phyloP scores from a whole-genome alignment of 169 alveolate species.

The Eimeria sp. region DNA sequence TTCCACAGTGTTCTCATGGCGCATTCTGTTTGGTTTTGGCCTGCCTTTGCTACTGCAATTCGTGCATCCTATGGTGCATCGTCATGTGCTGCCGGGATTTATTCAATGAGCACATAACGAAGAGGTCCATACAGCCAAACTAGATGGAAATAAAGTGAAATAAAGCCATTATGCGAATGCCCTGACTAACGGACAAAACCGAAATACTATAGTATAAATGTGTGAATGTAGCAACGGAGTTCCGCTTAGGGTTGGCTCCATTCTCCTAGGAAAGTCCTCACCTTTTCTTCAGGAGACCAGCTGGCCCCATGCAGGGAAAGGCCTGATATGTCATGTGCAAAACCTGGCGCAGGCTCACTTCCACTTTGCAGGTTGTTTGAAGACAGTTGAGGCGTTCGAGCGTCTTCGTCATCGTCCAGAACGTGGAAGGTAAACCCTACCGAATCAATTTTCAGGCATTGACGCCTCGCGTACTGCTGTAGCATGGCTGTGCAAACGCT shows the following conservation, averaged over 20 bases:
- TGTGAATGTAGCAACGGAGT: background rate
- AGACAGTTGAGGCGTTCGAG: background rate
- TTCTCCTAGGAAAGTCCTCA: background rate
- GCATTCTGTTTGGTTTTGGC: background rate
- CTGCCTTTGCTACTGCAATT: background rate
- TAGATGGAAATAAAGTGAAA: background rate
- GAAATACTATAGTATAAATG: background rate
- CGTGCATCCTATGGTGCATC: background rate
- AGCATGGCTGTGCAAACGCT: conserved; percentile 95
- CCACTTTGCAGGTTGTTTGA: background rate
- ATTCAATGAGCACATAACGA: background rate
- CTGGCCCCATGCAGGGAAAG: conserved; percentile 96
- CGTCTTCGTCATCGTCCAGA: conserved; percentile 33
- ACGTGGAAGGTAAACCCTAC: conserved; percentile 91
- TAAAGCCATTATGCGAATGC: background rate
- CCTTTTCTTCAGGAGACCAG: conserved; percentile 88
- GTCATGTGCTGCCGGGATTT: background rate
- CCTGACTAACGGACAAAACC: background rate
- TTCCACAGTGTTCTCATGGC: background rate
- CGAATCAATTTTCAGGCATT: conserved; percentile 94
- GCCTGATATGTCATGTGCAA: conserved; percentile 91
- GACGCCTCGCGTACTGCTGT: conserved; percentile 95
- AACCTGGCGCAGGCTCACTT: background rate
- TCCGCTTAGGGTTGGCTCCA: background rate
- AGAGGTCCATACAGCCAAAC: background rate